Evolutionary conservation across 129 eudicot genomes (phyloP), one percentile per base, ranked within the genome.

Genomic region (Cynara cardunculus): DNA sequence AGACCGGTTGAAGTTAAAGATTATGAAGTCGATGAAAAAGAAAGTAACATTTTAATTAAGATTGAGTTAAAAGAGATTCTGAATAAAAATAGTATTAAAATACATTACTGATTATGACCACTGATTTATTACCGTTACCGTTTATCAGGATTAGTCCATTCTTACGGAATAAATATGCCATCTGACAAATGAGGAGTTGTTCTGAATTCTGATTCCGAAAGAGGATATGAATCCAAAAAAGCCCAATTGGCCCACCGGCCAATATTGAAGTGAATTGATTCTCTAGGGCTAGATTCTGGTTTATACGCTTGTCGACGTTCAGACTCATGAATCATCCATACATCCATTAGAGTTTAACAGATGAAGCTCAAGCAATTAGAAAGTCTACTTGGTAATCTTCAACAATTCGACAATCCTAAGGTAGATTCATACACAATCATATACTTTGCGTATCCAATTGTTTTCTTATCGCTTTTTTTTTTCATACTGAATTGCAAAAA

Each of bases 291-390:
- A 39, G 30, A 75, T 72, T 77, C 73, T 59, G 44, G 39, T 31
- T 65, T 67, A 14, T 30, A 69, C 44, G 12, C 26, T 44, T 37
- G 32, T 72, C 68, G 37, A 12, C 46, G 2, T 73, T 24, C 69
- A 25, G 31, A 46, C 53, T 64, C 73, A 66, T 22, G 68, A 62
- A 30, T 78, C 34, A 65, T 35, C 25, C n/a, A 12, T 49, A 14
- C 44, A 53, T 14, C 12, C 21, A 13, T 14, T 14, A 46, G 1
- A 3, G 0, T 3, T 56, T 56, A 56, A 10, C 82, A 77, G 82
- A 95, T 95, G 99, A 95, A 95, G 93, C 96, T 95, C 70, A 95
- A 95, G 84, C 97, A 90, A 87, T 81, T 95, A 44, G 99, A 95
- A 80, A 83, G 94, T 74, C 84, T 90, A 32, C 93, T 95, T 2